Evolutionary conservation across 2,329 filamentous ascomycete genomes (phyloP), one percentile per base, ranked within the genome.

Genomic region (Parafenestella ontariensis): DNA sequence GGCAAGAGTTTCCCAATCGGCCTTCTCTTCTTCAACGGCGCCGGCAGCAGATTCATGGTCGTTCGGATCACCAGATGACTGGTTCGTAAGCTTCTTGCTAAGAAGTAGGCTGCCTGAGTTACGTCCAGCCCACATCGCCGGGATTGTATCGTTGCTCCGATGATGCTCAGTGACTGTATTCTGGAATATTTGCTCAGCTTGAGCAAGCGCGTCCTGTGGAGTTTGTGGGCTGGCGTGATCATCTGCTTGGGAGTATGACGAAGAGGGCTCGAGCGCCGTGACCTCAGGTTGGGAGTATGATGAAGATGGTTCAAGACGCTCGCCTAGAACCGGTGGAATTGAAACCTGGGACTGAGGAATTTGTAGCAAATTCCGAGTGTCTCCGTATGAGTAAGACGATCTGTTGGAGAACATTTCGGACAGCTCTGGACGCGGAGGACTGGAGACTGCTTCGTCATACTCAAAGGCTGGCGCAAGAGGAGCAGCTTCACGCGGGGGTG

Each of bases 1-100:
- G 9, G 40, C 68, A 23, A 75, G 49, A 2, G 74, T 76, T 36
- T 75, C 72, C 74, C 74, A 76, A 34, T 76, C 74, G 10, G 56
- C 64, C 20, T 59, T 65, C 2, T 69, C 65, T 8, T 61, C 59
- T 24, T 64, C 49, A 23, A 11, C 33, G 28, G 43, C 56, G n/a
- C 24, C 37, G 29, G 42, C 47, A 26, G 41, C 37, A 26, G 58
- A 23, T 29, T 34, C 21, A 4, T 42, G 28, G 15, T 37, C 29
- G n/a, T 49, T 10, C 10, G 58, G 39, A 37, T 61, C 29, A 15
- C 46, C 49, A 15, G 46, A 46, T 28, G 51, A 46, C 1, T 52
- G 46, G 8, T 52, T 49, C 17, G 46, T 42, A 10, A 45, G 18
- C 33, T 55, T 49, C 31, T 58, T 63, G 26, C 26, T 63, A 29